Base-by-base conservation (phyloP, 2,329 filamentous ascomycete genomes). In the Cordyceps farinosa region DNA sequence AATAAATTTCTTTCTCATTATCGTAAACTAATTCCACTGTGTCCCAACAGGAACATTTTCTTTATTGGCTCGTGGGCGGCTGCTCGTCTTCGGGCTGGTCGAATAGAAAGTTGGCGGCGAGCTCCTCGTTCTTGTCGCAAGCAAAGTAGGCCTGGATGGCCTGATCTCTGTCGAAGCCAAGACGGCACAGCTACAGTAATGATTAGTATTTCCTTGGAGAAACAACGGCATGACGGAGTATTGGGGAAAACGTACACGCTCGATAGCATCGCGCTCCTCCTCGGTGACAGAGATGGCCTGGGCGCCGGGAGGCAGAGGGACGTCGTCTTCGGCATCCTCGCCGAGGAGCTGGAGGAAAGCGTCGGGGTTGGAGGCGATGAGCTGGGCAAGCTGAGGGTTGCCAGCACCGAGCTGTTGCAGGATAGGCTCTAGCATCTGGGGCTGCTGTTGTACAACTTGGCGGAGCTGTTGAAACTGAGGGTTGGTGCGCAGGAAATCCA, bases 141-240 rank as follows among this genome's bases (percentile, higher is more conserved):
- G 95, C 95, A 75, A 99, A 99, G 80, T 98, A 99, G 32, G 95
- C 95, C 79, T 99, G 94, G 69, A 98, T 97, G 58, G 95, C 95
- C 70, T 92, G 87, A 70, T 98, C 92, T 65, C 93, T 88, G 70
- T 94, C 88, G 75, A 99, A 99, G 42, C 95, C 95, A 51, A 99
- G 87, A 67, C 90, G 90, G 79, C 92, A 97, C 73, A 99, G 83
- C 91, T 96, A 67, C 17, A 15, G 40, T 11, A 13, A 47, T 63
- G 6, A 54, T 53, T 54, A 61, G 38, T 10, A 38, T 17, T 3
- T 17, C 48, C 48, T 47, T 22, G 22, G 57, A 64, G 55, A 38
- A 50, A 55, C 6, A 32, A 15, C 13, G 22, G 15, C 6, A 11
- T 8, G 29, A 11, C 3, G 11, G 11, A 36, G n/a, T 6, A 3